These are phyloP conservation scores for Anisodus tanguticus DNA, from an alignment of 257 asterid genomes.

Conservation along the genomic window DNA sequence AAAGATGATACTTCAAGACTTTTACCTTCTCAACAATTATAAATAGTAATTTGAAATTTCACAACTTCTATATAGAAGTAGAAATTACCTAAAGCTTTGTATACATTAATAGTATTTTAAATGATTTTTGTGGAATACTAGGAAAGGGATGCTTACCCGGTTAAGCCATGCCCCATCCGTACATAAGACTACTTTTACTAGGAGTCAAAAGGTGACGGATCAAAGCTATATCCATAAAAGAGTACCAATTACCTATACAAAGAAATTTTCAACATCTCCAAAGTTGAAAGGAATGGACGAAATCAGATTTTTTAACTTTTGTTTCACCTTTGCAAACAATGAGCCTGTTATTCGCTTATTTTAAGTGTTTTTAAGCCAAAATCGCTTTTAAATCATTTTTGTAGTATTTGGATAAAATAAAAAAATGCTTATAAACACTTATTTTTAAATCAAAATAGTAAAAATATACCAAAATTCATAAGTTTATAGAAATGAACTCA, in stretches of 20 bases:
- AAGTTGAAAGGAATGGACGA: neutral
- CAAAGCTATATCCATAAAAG: slow-evolving; percentile 10
- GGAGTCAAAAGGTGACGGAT: slow-evolving; percentile 14
- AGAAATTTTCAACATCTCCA: neutral
- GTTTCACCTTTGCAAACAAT: slow-evolving; percentile 22
- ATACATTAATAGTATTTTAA: neutral
- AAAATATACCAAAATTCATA: too few relatives aligned
- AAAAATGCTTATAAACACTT: too few relatives aligned
- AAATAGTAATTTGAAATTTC: neutral
- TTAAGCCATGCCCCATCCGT: neutral
- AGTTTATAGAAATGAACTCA: too few relatives aligned
- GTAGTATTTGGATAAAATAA: too few relatives aligned
- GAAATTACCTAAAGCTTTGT: neutral
- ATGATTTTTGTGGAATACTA: neutral
- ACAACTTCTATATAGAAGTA: neutral
- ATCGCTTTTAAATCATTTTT: too few relatives aligned
- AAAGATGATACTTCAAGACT: neutral
- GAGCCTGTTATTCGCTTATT: too few relatives aligned
- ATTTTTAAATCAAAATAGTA: too few relatives aligned
- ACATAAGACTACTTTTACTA: neutral
- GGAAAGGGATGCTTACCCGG: neutral
- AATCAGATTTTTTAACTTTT: neutral
- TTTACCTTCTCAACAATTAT: neutral
- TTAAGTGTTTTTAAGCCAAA: too few relatives aligned
- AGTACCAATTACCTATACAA: neutral